A percentile compares a stretch with the other conserved stretches of the same genome.
Conservation (phyloP, 257 asterid species). For the Fraxinus anomala region DNA sequence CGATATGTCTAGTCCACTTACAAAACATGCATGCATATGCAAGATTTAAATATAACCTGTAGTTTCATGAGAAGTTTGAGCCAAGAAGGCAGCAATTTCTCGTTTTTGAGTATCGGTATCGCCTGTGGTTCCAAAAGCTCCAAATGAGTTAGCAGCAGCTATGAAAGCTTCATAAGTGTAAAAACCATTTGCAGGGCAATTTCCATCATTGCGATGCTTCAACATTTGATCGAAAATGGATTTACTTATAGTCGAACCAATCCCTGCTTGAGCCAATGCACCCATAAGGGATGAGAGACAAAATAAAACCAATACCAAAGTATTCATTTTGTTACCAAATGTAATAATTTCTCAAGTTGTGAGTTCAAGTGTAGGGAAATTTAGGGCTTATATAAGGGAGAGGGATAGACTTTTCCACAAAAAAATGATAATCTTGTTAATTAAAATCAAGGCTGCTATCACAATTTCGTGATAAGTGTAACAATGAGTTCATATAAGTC, state of each 20-base stretch:
- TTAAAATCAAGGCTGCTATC: neutral
- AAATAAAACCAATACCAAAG: neutral
- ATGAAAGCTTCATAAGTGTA: slow-evolving; percentile 30
- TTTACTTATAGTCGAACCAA: neutral
- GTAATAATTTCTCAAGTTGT: neutral
- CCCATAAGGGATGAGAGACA: neutral
- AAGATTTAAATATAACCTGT: slow-evolving; percentile 18
- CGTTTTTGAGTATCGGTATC: slow-evolving; percentile 2
- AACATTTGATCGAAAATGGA: slow-evolving; percentile 24
- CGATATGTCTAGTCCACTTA: too few species aligned
- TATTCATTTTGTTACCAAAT: neutral
- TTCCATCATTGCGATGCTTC: slow-evolving; percentile 19
- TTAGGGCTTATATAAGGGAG: neutral
- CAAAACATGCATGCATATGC: too few species aligned
- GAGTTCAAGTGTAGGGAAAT: neutral
- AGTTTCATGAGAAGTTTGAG: slow-evolving; percentile 33
- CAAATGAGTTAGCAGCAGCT: slow-evolving; percentile 26
- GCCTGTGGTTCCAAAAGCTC: slow-evolving; percentile 32
- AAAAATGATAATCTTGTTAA: neutral
- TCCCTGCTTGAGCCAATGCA: neutral
- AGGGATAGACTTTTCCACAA: neutral
- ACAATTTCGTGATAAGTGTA: neutral
- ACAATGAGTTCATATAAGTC: neutral
- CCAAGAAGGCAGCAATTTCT: slow-evolving; percentile 34
- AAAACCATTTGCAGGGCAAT: slow-evolving; percentile 21